Conservation (phyloP, 768 basidiomycete genomes). For the Mycena crocata region DNA sequence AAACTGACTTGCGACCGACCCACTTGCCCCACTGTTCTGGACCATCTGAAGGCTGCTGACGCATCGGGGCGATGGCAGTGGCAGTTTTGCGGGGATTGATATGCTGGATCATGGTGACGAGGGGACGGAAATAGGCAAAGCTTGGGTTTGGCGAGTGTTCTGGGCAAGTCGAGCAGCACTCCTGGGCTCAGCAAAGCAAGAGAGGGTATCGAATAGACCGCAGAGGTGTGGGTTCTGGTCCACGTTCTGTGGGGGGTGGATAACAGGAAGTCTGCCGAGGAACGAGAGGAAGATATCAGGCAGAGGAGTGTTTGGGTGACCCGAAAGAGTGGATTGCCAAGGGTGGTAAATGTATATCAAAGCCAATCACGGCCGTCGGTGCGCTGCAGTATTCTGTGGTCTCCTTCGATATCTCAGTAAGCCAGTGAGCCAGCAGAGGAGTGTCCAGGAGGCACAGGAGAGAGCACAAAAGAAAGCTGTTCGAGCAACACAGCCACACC, state of each 20-base stretch:
- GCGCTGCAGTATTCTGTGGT: too few species aligned
- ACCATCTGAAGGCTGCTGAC: conserved; percentile 49
- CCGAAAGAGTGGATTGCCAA: conserved; percentile 56
- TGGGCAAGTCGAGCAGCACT: neutral
- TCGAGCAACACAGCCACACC: too few species aligned
- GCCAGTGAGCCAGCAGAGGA: neutral
- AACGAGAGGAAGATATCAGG: conserved; percentile 36
- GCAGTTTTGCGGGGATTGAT: conserved; percentile 58
- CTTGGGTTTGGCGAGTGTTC: neutral
- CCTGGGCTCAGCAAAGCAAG: neutral
- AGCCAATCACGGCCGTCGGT: conserved; percentile 31
- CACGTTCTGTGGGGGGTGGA: conserved; percentile 27
- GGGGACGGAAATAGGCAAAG: neutral
- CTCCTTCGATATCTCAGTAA: too few species aligned
- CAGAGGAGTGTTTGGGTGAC: conserved; percentile 41
- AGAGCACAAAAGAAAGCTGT: too few species aligned
- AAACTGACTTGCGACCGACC: conserved; percentile 68
- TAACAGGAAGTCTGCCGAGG: conserved; percentile 9
- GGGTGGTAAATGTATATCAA: conserved; percentile 38
- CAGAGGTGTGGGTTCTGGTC: too few species aligned
- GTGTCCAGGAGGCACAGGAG: neutral
- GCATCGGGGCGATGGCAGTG: conserved; percentile 42
- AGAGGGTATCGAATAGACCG: conserved; percentile 12
- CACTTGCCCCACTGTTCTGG: conserved; percentile 80
- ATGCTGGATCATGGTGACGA: conserved; percentile 72